phyloP scores from a whole-genome alignment of 148 eudicot species.

The Oxyria digyna region DNA sequence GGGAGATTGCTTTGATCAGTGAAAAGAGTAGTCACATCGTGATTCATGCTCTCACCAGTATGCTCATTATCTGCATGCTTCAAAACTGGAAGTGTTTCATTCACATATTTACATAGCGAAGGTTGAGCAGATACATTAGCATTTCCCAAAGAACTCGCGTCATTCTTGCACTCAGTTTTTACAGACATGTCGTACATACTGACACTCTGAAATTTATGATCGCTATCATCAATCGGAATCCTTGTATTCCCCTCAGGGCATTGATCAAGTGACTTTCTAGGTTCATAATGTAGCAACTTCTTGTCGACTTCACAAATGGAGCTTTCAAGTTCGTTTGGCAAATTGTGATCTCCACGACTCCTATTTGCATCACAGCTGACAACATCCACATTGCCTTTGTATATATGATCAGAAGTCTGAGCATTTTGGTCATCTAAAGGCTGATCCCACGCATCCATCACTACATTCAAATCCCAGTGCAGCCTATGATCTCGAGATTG shows the following conservation, averaged over 20 bases:
- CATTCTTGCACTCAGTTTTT: constrained; percentile 5
- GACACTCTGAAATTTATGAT: not conserved
- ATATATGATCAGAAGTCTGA: constrained; percentile 6
- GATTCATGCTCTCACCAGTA: constrained; percentile 8
- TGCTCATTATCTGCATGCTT: not conserved
- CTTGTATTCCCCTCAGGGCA: not conserved
- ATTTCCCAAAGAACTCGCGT: not conserved
- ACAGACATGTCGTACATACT: constrained; percentile 3
- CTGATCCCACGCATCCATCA: constrained; percentile 73
- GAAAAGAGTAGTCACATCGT: constrained; percentile 4
- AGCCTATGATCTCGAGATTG: constrained; percentile 32
- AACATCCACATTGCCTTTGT: constrained; percentile 6
- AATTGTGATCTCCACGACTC: constrained; percentile 5
- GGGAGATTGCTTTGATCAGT: constrained; percentile 1
- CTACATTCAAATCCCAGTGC: constrained; percentile 79
- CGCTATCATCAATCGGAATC: not conserved
- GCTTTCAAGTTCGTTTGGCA: constrained; percentile 6
- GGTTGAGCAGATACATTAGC: not conserved
- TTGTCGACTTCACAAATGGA: not conserved
- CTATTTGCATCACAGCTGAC: not conserved
- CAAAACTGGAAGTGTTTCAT: not conserved
- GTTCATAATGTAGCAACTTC: constrained; percentile 7
- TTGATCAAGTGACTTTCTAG: not conserved
- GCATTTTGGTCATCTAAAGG: constrained; percentile 26
- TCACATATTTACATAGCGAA: not conserved